These are phyloP conservation scores for Byssothecium circinans DNA, from an alignment of 2,329 filamentous ascomycete genomes.

Conservation along the genomic window DNA sequence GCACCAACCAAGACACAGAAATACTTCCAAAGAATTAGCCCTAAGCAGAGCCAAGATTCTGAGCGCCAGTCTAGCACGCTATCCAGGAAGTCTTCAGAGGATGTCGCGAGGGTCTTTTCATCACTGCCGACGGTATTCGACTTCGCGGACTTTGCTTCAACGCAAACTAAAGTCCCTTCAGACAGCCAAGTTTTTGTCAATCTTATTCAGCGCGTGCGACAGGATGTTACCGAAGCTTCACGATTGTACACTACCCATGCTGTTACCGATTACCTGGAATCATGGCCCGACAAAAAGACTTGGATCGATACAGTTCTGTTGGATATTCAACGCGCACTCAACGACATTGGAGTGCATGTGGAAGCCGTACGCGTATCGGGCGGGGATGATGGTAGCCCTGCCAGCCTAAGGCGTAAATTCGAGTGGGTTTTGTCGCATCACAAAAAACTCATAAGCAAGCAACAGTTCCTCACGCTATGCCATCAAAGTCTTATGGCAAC, in stretches of 20 bases:
- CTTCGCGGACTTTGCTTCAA: slow-evolving; percentile 30
- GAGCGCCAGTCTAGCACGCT: slow-evolving; percentile 10
- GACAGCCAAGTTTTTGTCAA: slow-evolving; percentile 27
- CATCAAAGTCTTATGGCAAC: slow-evolving; percentile 31
- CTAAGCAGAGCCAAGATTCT: slow-evolving; percentile 10
- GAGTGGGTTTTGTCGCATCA: slow-evolving; percentile 35
- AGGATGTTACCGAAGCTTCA: slow-evolving; percentile 30
- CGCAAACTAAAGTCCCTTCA: slow-evolving; percentile 23
- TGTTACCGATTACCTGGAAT: slow-evolving; percentile 24
- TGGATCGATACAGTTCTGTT: slow-evolving; percentile 29
- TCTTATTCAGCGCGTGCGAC: slow-evolving; percentile 30
- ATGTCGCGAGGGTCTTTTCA: slow-evolving; percentile 15
- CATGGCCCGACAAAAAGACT: slow-evolving; percentile 23
- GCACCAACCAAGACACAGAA: slow-evolving; percentile 2
- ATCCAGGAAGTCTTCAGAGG: slow-evolving; percentile 9
- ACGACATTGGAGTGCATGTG: slow-evolving; percentile 35
- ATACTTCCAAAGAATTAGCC: slow-evolving; percentile 17
- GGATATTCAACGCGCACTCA: slow-evolving; percentile 27
- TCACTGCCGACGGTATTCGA: slow-evolving; percentile 29
- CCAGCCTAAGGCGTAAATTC: slow-evolving; percentile 28
- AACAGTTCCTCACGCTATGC: slow-evolving; percentile 23
- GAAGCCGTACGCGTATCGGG: slow-evolving; percentile 23
- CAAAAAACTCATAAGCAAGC: slow-evolving; percentile 23
- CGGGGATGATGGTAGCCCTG: slow-evolving; percentile 24
- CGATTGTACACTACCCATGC: slow-evolving; percentile 25